These are phyloP conservation scores for Paramecium sonneborni DNA, from an alignment of 73 alveolate species.

Conservation along the genomic window DNA sequence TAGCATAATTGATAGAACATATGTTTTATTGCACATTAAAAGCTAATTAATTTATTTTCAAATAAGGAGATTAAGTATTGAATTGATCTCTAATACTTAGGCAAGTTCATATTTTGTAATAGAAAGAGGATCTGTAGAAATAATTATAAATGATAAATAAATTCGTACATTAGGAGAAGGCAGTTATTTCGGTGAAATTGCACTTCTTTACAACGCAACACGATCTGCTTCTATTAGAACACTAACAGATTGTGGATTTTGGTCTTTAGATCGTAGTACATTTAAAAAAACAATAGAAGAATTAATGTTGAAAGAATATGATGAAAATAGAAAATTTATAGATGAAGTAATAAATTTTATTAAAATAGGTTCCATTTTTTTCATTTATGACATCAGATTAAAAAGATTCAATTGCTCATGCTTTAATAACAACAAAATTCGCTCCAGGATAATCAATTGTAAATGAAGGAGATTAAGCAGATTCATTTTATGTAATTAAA, in stretches of 20 bases:
- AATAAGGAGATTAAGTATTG: slow-evolving; percentile 64
- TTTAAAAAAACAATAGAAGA: slow-evolving; percentile 87
- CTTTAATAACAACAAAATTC: slow-evolving; percentile 59
- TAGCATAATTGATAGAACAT: slow-evolving; percentile 18
- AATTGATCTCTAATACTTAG: not conserved
- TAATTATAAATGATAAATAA: slow-evolving; percentile 73
- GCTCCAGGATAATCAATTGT: slow-evolving; percentile 60
- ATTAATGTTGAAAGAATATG: slow-evolving; percentile 74
- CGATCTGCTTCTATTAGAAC: slow-evolving; percentile 96
- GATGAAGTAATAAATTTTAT: not conserved
- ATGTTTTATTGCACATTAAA: slow-evolving; percentile 57
- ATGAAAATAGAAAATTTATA: slow-evolving; percentile 62
- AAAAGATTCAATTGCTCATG: slow-evolving; percentile 63
- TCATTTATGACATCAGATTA: slow-evolving; percentile 62
- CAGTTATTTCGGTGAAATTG: slow-evolving; percentile 97
- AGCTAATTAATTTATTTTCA: slow-evolving; percentile 55
- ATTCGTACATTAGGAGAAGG: slow-evolving; percentile 77
- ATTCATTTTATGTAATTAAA: slow-evolving; percentile 62
- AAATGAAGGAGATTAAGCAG: slow-evolving; percentile 64
- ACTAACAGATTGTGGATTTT: slow-evolving; percentile 80
- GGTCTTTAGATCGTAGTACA: slow-evolving; percentile 91
- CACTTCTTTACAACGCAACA: slow-evolving; percentile 94
- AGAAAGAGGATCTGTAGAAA: slow-evolving; percentile 67
- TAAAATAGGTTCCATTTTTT: slow-evolving; percentile 51
- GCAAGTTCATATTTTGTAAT: slow-evolving; percentile 65